Evolutionary conservation across 2,329 filamentous ascomycete species (phyloP).

Genomic region (Alternaria arborescens): DNA sequence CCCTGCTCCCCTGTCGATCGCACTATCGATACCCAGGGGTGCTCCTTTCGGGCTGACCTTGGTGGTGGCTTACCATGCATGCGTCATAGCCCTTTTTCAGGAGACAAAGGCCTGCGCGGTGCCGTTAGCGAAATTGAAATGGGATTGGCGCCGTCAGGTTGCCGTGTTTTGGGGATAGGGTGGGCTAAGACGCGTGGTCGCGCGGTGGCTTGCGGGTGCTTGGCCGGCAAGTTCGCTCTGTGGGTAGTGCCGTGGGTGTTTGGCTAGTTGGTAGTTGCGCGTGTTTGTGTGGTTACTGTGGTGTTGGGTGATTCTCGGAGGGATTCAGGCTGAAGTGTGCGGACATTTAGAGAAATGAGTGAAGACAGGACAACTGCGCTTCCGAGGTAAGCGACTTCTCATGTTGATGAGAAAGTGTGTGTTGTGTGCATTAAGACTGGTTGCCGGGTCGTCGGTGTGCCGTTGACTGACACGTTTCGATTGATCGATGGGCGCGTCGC

Average conservation of each 20-base stretch:
- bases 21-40: slow-evolving; percentile 22
- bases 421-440: neutral
- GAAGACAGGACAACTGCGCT: neutral
- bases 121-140: neutral
- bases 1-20: slow-evolving; percentile 32
- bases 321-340: slow-evolving; percentile 2
- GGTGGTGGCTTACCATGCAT: neutral
- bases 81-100: slow-evolving; percentile 12
- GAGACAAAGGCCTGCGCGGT: slow-evolving; percentile 1
- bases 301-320: neutral
- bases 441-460: slow-evolving; percentile 2
- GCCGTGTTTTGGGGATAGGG: neutral
- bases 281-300: neutral
- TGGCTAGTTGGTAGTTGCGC: neutral
- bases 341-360: neutral
- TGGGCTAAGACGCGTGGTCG: slow-evolving; percentile 6
- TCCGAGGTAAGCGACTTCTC: neutral
- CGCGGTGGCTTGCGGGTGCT: slow-evolving; percentile 14
- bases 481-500: slow-evolving; percentile 26
- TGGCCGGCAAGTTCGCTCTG: slow-evolving; percentile 9
- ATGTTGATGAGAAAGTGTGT: slow-evolving; percentile 6
- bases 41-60: neutral
- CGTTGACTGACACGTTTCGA: slow-evolving; percentile 9
- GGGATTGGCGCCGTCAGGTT: slow-evolving; percentile 4
- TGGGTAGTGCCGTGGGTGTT: slow-evolving; percentile 2